phyloP scores from a whole-genome alignment of 176 grass and related monocot genomes.

The Cenchrus fungigraminus region DNA sequence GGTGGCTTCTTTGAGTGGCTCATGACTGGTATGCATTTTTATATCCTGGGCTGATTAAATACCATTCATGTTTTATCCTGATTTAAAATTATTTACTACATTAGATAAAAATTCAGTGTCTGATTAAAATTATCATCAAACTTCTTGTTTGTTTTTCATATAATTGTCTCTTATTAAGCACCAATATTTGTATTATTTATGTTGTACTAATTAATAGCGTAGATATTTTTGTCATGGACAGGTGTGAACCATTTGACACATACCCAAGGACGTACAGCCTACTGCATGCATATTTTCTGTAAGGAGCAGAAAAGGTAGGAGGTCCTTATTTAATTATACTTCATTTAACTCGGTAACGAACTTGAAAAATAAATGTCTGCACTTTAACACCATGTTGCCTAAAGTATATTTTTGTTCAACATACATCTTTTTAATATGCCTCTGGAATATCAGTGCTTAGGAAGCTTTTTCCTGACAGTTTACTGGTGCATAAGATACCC shows the following conservation, averaged over 20 bases:
- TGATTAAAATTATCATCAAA: conserved; percentile 16
- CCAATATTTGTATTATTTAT: neutral
- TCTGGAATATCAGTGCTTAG: neutral
- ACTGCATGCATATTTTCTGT: conserved; percentile 92
- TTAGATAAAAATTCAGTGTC: conserved; percentile 23
- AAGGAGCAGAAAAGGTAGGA: conserved; percentile 68
- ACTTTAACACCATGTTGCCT: neutral
- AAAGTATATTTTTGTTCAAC: neutral
- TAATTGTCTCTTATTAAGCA: neutral
- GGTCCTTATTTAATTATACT: neutral
- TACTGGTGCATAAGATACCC: neutral
- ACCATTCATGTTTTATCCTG: neutral
- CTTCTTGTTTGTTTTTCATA: neutral
- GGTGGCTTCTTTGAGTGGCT: conserved; percentile 86
- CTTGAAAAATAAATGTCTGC: neutral
- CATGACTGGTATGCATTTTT: conserved; percentile 84
- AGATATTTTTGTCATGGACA: conserved; percentile 30
- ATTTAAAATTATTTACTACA: conserved; percentile 30
- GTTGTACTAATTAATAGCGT: neutral
- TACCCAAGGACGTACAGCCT: conserved; percentile 96
- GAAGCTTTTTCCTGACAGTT: neutral
- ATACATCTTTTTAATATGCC: neutral
- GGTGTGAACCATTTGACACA: conserved; percentile 97
- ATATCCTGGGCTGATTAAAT: conserved; percentile 25
- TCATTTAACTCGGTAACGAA: neutral